phyloP scores from a whole-genome alignment of 1,284 basidiomycete genomes.

The Cerrena zonata region DNA sequence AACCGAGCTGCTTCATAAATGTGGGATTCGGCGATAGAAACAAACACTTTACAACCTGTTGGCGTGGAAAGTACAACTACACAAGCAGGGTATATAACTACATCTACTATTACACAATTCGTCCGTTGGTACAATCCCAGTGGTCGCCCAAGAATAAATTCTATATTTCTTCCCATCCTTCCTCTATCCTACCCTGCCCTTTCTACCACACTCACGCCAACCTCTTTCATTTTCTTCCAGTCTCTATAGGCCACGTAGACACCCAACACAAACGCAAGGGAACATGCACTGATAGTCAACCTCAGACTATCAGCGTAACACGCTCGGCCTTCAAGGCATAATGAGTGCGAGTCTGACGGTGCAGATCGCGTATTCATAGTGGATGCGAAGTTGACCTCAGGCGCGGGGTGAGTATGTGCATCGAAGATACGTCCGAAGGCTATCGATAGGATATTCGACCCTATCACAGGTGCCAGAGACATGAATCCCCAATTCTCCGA shows the following conservation, averaged over 20 bases:
- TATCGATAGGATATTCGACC: conserved; percentile 80
- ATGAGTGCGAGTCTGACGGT: conserved; percentile 22
- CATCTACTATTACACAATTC: no score
- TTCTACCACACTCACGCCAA: neutral
- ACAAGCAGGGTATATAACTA: no score
- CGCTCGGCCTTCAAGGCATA: conserved; percentile 44
- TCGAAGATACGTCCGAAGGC: conserved; percentile 80
- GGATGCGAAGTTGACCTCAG: neutral
- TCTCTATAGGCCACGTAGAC: conserved; percentile 39
- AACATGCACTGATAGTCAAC: conserved; percentile 44
- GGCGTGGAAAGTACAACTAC: no score
- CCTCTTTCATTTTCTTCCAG: neutral
- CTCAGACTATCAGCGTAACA: conserved; percentile 52
- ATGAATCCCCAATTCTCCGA: conserved; percentile 85
- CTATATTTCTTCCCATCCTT: neutral
- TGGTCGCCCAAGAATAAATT: no score
- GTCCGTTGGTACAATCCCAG: no score
- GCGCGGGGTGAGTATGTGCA: conserved; percentile 42
- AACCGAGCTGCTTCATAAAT: conserved; percentile 42
- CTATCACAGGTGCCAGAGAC: conserved; percentile 72
- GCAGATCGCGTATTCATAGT: neutral
- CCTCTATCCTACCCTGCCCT: neutral
- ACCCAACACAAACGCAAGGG: conserved; percentile 41
- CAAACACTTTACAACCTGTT: no score
- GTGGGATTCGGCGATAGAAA: no score